Evolutionary conservation across 2,329 filamentous ascomycete species (phyloP), one percentile per base, ranked within the genome.

Genomic region (Fusarium luffae): DNA sequence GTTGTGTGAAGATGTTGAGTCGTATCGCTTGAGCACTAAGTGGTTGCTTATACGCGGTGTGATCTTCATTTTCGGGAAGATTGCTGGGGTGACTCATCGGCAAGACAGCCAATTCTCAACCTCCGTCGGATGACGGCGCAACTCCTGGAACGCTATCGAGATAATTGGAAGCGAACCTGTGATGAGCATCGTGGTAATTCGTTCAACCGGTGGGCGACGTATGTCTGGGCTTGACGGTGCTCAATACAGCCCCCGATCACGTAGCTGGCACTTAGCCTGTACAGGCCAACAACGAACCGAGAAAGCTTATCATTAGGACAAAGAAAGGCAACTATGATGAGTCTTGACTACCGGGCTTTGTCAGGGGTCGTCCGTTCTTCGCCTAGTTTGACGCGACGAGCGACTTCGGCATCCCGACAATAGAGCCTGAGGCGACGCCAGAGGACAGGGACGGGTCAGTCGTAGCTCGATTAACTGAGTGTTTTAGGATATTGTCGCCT

Each of bases 51-150:
- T n/a, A n/a, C 34, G 34, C 18, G 34, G 6, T 21, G 1, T 7
- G 21, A 7, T 10, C 7, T 34, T 23, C 5, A 8, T n/a, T 37
- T n/a, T 16, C 3, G 23, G 16, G 18, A 10, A 5, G 14, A 25
- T 7, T 19, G 28, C 5, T 13, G 41, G 11, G 21, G 30, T 64
- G 59, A 64, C 44, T 64, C 61, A 64, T 30, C 40, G 21, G 37
- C 18, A 19, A 44, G 9, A 30, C 10, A 40, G 25, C 8, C 4
- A 30, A 5, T 7, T 7, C 42, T 62, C 23, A 16, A 37, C 34
- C 30, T 43, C 46, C 25, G n/a, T 13, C 11, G 7, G 9, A 27
- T 9, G 5, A 21, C 16, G 16, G 12, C 21, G 18, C 18, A 8
- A 10, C 4, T 14, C 8, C 5, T n/a, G 30, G 21, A 8, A 16